A percentile compares a stretch with the other conserved stretches of the same genome.
Evolutionary conservation across 257 asterid genomes (phyloP).

Genomic region (Linaria vulgaris): DNA sequence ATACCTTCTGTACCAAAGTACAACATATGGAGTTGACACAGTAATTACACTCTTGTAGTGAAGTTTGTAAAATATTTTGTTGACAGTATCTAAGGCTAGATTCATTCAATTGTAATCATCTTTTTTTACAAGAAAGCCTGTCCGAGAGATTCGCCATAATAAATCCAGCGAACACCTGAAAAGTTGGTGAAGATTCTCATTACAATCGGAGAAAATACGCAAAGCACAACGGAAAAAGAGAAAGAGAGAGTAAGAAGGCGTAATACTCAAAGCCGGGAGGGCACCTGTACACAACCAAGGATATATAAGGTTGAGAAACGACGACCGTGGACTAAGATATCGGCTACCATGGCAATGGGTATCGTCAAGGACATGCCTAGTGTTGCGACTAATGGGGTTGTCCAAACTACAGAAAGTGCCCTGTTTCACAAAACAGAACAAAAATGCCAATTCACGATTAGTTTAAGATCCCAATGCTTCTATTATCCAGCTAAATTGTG

Average conservation of each 20-base stretch:
- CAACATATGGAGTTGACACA: background rate
- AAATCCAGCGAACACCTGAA: constrained; percentile 77
- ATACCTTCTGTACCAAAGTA: background rate
- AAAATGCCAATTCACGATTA: background rate
- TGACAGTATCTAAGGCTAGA: background rate
- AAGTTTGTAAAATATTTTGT: background rate
- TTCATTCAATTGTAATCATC: constrained; percentile 23
- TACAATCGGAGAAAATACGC: background rate
- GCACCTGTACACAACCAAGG: constrained; percentile 71
- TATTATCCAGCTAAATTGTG: background rate
- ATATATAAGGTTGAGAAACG: constrained; percentile 61
- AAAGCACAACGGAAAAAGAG: background rate
- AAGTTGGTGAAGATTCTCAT: background rate
- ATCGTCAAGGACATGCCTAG: constrained; percentile 79
- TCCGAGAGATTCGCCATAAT: constrained; percentile 58
- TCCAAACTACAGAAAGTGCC: constrained; percentile 85
- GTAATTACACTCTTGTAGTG: background rate
- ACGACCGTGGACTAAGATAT: constrained; percentile 73
- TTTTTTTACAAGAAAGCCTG: constrained; percentile 40
- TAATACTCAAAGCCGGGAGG: background rate
- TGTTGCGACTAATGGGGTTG: constrained; percentile 82
- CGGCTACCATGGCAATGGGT: constrained; percentile 80
- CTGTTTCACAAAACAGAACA: constrained; percentile 33
- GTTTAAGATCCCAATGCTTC: constrained; percentile 2
- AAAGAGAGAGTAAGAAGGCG: background rate